Conservation (phyloP, 2,329 filamentous ascomycete genomes). For the Gaeumannomyces tritici region DNA sequence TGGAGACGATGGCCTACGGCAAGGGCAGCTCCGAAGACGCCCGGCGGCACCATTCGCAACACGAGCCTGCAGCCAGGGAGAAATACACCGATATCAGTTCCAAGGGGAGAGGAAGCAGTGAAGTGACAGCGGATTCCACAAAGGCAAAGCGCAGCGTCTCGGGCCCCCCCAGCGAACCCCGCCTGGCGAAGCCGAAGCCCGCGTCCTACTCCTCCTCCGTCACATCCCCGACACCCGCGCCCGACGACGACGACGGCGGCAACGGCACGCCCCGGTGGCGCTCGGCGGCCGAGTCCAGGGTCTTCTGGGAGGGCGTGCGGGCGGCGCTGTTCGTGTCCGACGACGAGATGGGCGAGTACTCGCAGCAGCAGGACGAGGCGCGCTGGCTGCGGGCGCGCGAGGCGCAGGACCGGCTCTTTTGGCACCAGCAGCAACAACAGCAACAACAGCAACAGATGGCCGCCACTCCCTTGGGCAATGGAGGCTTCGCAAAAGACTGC, state of each 20-base stretch:
- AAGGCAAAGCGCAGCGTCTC: background rate
- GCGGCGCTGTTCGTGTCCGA: background rate
- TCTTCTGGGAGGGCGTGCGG: conserved; percentile 1
- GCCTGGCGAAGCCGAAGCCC: background rate
- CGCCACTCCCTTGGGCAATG: background rate
- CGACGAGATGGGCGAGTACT: background rate
- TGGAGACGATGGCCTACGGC: too few relatives aligned
- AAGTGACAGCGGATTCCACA: too few relatives aligned
- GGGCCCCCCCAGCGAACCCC: too few relatives aligned
- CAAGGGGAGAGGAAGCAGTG: background rate
- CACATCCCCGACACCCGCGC: background rate
- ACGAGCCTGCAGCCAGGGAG: background rate
- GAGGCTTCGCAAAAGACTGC: background rate
- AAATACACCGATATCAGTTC: background rate
- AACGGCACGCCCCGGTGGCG: background rate
- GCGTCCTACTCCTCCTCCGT: background rate
- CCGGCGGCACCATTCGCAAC: background rate
- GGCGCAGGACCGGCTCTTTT: background rate
- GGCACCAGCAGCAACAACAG: background rate
- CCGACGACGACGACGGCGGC: too few relatives aligned
- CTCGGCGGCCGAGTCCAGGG: background rate
- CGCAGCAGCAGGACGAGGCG: background rate
- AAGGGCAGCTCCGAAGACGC: too few relatives aligned
- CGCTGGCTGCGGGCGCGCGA: background rate
- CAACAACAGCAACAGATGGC: background rate